phyloP scores from a whole-genome alignment of 1,139 yeast species.

The Taphrina populina region DNA sequence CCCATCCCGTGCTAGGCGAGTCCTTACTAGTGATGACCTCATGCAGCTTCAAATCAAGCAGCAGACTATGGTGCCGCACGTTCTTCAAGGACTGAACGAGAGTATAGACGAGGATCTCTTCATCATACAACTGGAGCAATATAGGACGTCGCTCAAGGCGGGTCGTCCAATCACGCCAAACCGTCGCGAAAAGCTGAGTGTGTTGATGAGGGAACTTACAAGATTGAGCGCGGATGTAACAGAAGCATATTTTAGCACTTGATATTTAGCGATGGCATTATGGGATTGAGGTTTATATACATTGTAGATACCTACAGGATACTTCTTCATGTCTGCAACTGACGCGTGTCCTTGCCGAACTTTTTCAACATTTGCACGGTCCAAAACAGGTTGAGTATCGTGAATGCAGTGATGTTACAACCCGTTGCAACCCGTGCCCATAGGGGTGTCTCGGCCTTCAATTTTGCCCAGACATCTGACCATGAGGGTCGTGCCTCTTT shows the following conservation, averaged over 20 bases:
- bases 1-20: background rate
- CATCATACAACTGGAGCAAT: slow-evolving; percentile 26
- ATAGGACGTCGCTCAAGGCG: slow-evolving; percentile 16
- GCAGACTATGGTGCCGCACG: background rate
- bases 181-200: slow-evolving; percentile 12
- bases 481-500: too few relatives aligned
- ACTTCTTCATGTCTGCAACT: too few relatives aligned
- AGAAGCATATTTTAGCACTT: slow-evolving; percentile 1
- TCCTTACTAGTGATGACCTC: slow-evolving; percentile 7
- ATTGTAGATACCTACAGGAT: too few relatives aligned
- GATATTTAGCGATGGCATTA: too few relatives aligned
- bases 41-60: slow-evolving; percentile 17
- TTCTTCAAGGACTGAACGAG: slow-evolving; percentile 3
- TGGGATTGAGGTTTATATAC: too few relatives aligned
- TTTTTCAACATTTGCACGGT: slow-evolving; percentile 1
- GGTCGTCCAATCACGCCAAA: slow-evolving; percentile 5
- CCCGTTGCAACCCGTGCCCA: background rate
- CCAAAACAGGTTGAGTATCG: slow-evolving; percentile 7
- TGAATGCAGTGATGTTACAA: background rate
- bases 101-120: slow-evolving; percentile 24
- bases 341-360: too few relatives aligned
- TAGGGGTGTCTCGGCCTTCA: background rate
- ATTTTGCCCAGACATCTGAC: background rate
- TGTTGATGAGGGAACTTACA: slow-evolving; percentile 17
- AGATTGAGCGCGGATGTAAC: slow-evolving; percentile 12